phyloP scores from a whole-genome alignment of 305 asterid genomes.

The Fraxinus floribunda region DNA sequence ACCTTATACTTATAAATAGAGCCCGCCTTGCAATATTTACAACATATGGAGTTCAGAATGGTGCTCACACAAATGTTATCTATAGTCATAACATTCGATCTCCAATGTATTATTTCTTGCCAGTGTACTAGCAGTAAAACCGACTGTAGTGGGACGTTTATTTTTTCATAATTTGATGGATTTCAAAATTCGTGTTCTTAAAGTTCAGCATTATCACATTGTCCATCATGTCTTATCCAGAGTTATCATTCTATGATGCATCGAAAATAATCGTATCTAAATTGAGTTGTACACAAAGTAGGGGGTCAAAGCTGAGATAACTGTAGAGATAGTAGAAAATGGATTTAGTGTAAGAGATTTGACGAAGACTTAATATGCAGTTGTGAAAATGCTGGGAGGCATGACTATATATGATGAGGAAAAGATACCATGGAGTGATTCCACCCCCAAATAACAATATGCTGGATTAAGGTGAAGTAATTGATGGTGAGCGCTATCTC shows the following conservation, averaged over 20 bases:
- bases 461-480: slow-evolving; percentile 86
- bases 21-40: no score
- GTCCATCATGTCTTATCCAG: slow-evolving; percentile 93
- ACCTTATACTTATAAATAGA: no score
- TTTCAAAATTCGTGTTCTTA: no score
- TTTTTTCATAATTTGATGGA: no score
- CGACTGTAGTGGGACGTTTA: slow-evolving; percentile 66
- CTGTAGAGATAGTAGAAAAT: slow-evolving; percentile 62
- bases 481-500: slow-evolving; percentile 79
- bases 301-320: slow-evolving; percentile 66
- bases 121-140: slow-evolving; percentile 82
- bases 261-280: slow-evolving; percentile 79
- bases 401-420: slow-evolving; percentile 74
- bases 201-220: no score
- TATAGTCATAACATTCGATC: no score
- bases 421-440: slow-evolving; percentile 73
- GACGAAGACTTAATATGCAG: slow-evolving; percentile 65
- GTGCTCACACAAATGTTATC: background rate
- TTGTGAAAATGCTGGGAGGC: slow-evolving; percentile 45
- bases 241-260: slow-evolving; percentile 82
- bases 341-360: slow-evolving; percentile 78
- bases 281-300: slow-evolving; percentile 60
- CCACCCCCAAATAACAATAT: slow-evolving; percentile 95
- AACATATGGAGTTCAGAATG: slow-evolving; percentile 21
- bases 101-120: slow-evolving; percentile 61